Base-by-base conservation (phyloP, 305 asterid genomes). In the Solanum hybrid region DNA sequence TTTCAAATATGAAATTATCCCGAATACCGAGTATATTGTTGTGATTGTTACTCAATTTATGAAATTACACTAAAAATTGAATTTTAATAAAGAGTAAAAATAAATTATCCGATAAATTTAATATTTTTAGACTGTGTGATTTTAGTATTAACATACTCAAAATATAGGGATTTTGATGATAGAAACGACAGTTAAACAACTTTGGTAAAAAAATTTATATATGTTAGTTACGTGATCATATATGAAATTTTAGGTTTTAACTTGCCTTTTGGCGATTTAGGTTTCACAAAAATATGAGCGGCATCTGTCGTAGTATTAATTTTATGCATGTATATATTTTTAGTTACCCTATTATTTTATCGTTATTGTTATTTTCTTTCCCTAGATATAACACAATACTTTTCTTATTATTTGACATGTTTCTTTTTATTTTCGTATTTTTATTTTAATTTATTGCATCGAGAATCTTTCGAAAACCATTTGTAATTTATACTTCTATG, bases 221-320 rank as follows among this genome's bases (percentile, higher is more conserved):
- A n/a, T n/a, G n/a, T n/a, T n/a, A n/a, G n/a, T 64, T 9, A 22
- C 13, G 27, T 9, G 72, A 64, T 64, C 27, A 64, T 64, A 3
- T 22, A 22, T 64, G 4, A 64, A 60, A 64, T 22, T 22, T 64
- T 64, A 64, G 72, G 27, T 64, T 64, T 22, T 22, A 64, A 4
- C 12, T 64, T 64, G 8, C 27, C 22, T 64, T 5, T 64, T 1
- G 13, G 1, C 1, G 5, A 64, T 64, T 64, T 22, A 64, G 27
- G 72, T 64, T 64, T 64, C 1, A 22, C 13, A 0, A 0, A 64
- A 64, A 64, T 64, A 0, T 8, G 27, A 0, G 6, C 1, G 0
- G 12, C 27, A 64, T 64, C 0, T 64, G 0, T 64, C 2, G 0
- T 64, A 22, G 27, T 64, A 22, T n/a, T n/a, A n/a, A 64, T 64